Percentiles rank a stretch among this genome's conserved stretches.
Conservation (phyloP, 768 basidiomycete genomes). For the Psilocybe azurescens region DNA sequence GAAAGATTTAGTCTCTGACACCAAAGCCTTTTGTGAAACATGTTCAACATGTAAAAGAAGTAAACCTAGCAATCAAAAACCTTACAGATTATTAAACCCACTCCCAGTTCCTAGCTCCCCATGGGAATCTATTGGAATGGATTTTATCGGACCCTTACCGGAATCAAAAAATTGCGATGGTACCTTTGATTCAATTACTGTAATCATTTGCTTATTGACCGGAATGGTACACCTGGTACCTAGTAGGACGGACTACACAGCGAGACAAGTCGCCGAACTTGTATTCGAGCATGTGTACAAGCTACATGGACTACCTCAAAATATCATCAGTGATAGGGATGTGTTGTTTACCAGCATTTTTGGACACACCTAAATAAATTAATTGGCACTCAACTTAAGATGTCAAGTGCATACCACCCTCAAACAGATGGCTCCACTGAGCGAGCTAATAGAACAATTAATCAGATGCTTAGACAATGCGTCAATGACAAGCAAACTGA, state of each 20-base stretch:
- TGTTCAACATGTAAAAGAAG: conserved; percentile 24
- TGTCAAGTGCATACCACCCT: too few relatives aligned
- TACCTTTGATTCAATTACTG: conserved; percentile 31
- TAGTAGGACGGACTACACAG: conserved; percentile 31
- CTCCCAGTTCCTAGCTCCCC: conserved; percentile 29
- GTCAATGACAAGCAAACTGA: too few relatives aligned
- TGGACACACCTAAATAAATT: too few relatives aligned
- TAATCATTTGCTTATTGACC: conserved; percentile 33
- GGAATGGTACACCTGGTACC: conserved; percentile 33
- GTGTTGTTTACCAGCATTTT: conserved; percentile 47
- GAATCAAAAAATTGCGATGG: conserved; percentile 24
- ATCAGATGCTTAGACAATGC: too few relatives aligned
- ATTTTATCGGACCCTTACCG: conserved; percentile 25
- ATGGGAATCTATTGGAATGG: conserved; percentile 29
- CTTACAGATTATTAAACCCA: conserved; percentile 30
- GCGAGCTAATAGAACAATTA: too few relatives aligned
- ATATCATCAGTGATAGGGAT: conserved; percentile 47
- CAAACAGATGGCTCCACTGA: too few relatives aligned
- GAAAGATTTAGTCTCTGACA: conserved; percentile 37
- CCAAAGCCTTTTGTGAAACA: conserved; percentile 32
- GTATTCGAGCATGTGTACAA: conserved; percentile 41
- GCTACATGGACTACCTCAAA: conserved; percentile 41
- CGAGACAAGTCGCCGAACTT: conserved; percentile 38
- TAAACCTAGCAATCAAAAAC: conserved; percentile 32
- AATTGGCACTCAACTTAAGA: too few relatives aligned